phyloP scores from a whole-genome alignment of 495 filamentous ascomycete genomes.

The Pseudomonodictys pantanalensis region DNA sequence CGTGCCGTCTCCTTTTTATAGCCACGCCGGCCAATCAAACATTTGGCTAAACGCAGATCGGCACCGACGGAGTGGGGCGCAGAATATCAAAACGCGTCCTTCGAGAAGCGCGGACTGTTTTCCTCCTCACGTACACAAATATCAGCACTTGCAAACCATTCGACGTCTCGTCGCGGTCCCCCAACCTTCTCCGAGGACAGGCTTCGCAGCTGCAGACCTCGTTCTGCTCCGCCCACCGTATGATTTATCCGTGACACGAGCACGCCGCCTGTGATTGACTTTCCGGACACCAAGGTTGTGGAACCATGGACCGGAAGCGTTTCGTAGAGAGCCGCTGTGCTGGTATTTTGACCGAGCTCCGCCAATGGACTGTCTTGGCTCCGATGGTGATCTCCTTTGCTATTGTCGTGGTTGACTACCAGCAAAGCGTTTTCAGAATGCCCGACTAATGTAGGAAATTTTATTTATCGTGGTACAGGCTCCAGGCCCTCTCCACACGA shows the following conservation, averaged over 20 bases:
- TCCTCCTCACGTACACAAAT: not conserved
- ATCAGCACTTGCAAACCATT: not conserved
- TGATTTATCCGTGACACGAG: not conserved
- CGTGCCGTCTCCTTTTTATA: constrained; percentile 11
- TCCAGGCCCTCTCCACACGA: too few relatives aligned
- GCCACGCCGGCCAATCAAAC: constrained; percentile 4
- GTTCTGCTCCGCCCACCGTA: not conserved
- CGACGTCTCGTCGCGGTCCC: not conserved
- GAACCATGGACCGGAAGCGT: too few relatives aligned
- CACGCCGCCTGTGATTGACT: constrained; percentile 16
- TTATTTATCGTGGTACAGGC: too few relatives aligned
- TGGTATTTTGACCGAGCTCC: too few relatives aligned
- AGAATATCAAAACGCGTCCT: not conserved
- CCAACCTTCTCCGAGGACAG: too few relatives aligned
- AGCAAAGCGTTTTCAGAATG: too few relatives aligned
- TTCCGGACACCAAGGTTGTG: constrained; percentile 18
- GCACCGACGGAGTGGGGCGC: not conserved
- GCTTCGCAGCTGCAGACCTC: not conserved
- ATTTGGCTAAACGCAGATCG: not conserved
- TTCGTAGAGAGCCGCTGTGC: too few relatives aligned
- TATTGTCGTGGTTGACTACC: too few relatives aligned
- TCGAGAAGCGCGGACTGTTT: not conserved
- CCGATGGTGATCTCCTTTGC: too few relatives aligned
- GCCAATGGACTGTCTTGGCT: too few relatives aligned
- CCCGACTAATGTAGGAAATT: too few relatives aligned